A percentile compares a stretch with the other conserved stretches of the same genome.
phyloP scores from a whole-genome alignment of 495 filamentous ascomycete genomes.

The Neurospora discreta region DNA sequence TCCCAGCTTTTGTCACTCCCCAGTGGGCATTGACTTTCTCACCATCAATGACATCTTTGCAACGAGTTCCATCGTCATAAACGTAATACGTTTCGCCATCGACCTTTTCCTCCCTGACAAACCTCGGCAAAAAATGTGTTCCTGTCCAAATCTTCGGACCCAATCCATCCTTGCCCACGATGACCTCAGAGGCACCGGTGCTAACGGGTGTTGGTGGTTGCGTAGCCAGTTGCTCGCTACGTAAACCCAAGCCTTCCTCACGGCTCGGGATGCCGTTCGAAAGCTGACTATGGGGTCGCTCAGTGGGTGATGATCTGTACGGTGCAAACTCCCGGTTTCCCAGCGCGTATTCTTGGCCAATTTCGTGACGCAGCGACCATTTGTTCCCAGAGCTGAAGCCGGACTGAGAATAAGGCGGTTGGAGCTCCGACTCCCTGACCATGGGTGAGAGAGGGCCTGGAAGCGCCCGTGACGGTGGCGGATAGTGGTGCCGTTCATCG shows the following conservation, averaged over 20 bases:
- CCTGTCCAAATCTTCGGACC: slow-evolving; percentile 53
- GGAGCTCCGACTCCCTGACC: slow-evolving; percentile 23
- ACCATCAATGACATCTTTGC: slow-evolving; percentile 75
- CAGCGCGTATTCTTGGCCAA: slow-evolving; percentile 22
- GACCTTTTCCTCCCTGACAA: slow-evolving; percentile 47
- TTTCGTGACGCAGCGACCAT: slow-evolving; percentile 23
- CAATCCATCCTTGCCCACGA: slow-evolving; percentile 40
- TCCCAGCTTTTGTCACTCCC: slow-evolving; percentile 88
- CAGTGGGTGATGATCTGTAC: slow-evolving; percentile 12
- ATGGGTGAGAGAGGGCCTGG: slow-evolving; percentile 30
- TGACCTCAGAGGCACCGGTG: slow-evolving; percentile 28
- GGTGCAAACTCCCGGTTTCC: slow-evolving; percentile 13
- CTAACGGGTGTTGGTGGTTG: slow-evolving; percentile 26
- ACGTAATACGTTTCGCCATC: slow-evolving; percentile 74
- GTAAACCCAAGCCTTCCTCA: slow-evolving; percentile 7
- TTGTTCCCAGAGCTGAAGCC: slow-evolving; percentile 14
- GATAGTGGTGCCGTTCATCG: slow-evolving; percentile 28
- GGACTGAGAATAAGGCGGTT: slow-evolving; percentile 11
- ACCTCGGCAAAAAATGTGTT: slow-evolving; percentile 48
- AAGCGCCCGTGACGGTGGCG: slow-evolving; percentile 29
- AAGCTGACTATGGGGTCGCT: slow-evolving; percentile 12
- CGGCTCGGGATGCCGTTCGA: slow-evolving; percentile 5
- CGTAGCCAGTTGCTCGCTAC: slow-evolving; percentile 18
- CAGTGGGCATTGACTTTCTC: slow-evolving; percentile 81
- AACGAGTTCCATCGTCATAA: slow-evolving; percentile 77